A percentile compares a stretch with the other conserved stretches of the same genome.
Evolutionary conservation across 805 yeast genomes (phyloP).

Genomic region (baker's yeast (Saccharomyces cerevisiae)): DNA sequence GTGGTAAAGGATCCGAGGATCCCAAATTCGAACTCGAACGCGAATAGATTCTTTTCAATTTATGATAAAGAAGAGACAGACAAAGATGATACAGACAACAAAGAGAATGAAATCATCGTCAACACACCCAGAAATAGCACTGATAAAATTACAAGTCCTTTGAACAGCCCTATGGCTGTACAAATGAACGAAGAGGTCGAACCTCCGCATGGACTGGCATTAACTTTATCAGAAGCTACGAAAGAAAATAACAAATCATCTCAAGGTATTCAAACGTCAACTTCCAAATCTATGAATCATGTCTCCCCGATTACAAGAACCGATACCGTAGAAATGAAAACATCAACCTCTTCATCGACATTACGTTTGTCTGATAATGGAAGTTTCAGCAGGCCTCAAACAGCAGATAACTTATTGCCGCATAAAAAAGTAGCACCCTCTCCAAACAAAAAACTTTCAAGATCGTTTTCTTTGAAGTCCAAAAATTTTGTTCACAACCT

Average conservation of each 20-base stretch:
- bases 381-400: background rate
- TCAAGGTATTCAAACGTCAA: background rate
- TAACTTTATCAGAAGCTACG: background rate
- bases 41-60: background rate
- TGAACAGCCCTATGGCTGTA: slow-evolving; percentile 8
- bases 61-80: background rate
- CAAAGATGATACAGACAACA: background rate
- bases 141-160: slow-evolving; percentile 3
- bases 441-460: slow-evolving; percentile 13
- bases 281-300: background rate
- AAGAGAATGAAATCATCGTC: background rate
- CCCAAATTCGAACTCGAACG: background rate
- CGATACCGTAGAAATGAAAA: background rate
- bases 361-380: background rate
- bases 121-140: slow-evolving; percentile 3
- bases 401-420: background rate
- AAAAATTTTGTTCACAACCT: slow-evolving; percentile 21
- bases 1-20: background rate
- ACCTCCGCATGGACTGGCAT: background rate
- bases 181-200: background rate
- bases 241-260: background rate
- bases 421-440: background rate
- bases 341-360: background rate
- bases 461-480: slow-evolving; percentile 31
- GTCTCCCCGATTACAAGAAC: background rate